A percentile compares a stretch with the other conserved stretches of the same genome.
phyloP scores from a whole-genome alignment of 495 filamentous ascomycete genomes.

The Acidiella bohemica region DNA sequence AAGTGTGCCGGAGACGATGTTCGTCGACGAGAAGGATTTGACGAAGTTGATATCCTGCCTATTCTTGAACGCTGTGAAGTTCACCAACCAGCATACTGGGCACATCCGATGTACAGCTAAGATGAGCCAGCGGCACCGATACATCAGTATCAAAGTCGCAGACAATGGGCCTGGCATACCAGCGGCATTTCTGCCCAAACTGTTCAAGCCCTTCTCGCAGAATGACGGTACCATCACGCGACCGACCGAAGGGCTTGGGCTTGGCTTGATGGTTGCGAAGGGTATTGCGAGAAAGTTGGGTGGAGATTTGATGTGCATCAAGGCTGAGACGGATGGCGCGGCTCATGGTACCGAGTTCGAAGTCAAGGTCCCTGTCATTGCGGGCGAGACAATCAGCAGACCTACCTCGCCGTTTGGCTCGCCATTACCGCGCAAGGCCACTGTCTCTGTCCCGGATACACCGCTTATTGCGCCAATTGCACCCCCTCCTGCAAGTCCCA shows the following conservation, averaged over 20 bases:
- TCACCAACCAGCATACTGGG: conserved; percentile 47
- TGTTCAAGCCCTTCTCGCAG: conserved; percentile 64
- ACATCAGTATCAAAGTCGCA: conserved; percentile 46
- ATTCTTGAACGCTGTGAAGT: conserved; percentile 68
- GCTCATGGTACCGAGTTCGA: conserved; percentile 60
- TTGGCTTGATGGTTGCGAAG: conserved; percentile 65
- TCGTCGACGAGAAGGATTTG: conserved; percentile 59
- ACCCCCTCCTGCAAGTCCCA: conserved; percentile 8
- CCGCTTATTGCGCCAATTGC: conserved; percentile 1
- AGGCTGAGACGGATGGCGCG: conserved; percentile 55
- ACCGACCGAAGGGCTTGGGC: conserved; percentile 57
- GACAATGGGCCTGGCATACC: conserved; percentile 68
- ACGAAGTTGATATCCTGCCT: conserved; percentile 62
- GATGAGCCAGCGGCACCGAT: conserved; percentile 37
- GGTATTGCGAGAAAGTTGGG: conserved; percentile 62
- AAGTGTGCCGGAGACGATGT: conserved; percentile 50
- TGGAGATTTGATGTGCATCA: conserved; percentile 55
- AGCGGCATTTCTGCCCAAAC: conserved; percentile 49
- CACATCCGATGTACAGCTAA: conserved; percentile 46
- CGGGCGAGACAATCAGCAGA: conserved; percentile 28
- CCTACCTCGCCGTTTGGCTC: conserved; percentile 27
- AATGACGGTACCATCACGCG: conserved; percentile 62
- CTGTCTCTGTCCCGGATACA: background rate
- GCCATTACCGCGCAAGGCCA: conserved; percentile 17
- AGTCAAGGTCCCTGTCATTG: conserved; percentile 52